phyloP scores from a whole-genome alignment of 176 grass and related monocot genomes.

The Calamus simplicifolius region DNA sequence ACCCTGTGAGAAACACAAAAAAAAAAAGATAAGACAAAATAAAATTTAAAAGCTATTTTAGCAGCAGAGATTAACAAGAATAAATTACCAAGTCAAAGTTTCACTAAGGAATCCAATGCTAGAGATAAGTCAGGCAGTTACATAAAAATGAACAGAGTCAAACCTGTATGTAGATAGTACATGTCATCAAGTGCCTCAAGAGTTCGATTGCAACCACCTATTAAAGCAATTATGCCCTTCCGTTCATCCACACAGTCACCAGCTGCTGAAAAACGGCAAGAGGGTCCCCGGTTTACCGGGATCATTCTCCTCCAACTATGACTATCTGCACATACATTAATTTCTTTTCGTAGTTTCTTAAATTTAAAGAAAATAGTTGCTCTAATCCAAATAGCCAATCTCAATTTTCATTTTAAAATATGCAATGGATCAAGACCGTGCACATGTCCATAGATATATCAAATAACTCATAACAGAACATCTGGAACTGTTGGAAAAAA shows the following conservation, averaged over 20 bases:
- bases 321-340: constrained; percentile 12
- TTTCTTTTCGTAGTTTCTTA: too few species aligned
- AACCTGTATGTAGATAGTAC: constrained; percentile 34
- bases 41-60: too few species aligned
- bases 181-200: constrained; percentile 34
- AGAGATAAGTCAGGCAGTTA: neutral
- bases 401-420: too few species aligned
- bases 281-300: constrained; percentile 20
- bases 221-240: constrained; percentile 19
- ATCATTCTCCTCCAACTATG: constrained; percentile 14
- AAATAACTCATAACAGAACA: too few species aligned
- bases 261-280: constrained; percentile 25
- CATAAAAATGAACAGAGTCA: constrained; percentile 2
- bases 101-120: neutral
- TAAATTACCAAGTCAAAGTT: neutral
- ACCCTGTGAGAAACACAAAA: neutral
- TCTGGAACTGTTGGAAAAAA: too few species aligned
- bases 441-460: too few species aligned
- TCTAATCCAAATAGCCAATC: neutral
- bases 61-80: too few species aligned
- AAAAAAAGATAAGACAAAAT: neutral
- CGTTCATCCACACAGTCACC: constrained; percentile 26
- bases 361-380: neutral
- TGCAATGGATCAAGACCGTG: too few species aligned
- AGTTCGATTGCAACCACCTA: constrained; percentile 29